Conservation (phyloP, 257 asterid genomes). For the Asclepias syriaca region DNA sequence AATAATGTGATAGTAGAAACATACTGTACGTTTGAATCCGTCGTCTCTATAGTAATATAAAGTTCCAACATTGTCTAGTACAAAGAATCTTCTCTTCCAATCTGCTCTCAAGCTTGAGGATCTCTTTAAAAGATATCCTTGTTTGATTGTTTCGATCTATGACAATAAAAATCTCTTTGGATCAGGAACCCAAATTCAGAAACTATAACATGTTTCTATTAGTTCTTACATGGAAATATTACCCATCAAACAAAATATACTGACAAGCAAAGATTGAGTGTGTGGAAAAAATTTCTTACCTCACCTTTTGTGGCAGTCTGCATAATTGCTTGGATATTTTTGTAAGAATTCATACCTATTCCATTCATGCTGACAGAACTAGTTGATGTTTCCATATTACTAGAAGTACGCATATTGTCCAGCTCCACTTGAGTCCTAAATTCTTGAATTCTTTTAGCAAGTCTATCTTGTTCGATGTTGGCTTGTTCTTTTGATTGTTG, state of each 20-base stretch:
- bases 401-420: conserved; percentile 59
- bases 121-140: conserved; percentile 90
- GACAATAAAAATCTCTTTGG: conserved; percentile 16
- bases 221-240: not conserved
- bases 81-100: conserved; percentile 96
- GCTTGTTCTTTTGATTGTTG: conserved; percentile 96
- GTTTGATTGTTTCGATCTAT: conserved; percentile 85
- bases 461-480: conserved; percentile 83
- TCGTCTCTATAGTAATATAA: conserved; percentile 80
- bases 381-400: conserved; percentile 53
- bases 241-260: conserved; percentile 1
- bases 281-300: conserved; percentile 40
- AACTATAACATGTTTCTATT: not conserved
- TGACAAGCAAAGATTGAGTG: conserved; percentile 14
- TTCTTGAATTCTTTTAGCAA: conserved; percentile 95
- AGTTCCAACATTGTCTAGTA: conserved; percentile 85
- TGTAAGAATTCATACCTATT: conserved; percentile 58
- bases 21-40: conserved; percentile 70
- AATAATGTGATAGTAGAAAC: conserved; percentile 21
- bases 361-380: conserved; percentile 58
- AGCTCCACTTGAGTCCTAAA: conserved; percentile 84
- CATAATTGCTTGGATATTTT: conserved; percentile 61
- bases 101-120: conserved; percentile 92
- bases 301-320: conserved; percentile 79
- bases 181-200: not conserved